Evolutionary conservation across 2,329 filamentous ascomycete genomes (phyloP).

Genomic region (Nemania abortiva): DNA sequence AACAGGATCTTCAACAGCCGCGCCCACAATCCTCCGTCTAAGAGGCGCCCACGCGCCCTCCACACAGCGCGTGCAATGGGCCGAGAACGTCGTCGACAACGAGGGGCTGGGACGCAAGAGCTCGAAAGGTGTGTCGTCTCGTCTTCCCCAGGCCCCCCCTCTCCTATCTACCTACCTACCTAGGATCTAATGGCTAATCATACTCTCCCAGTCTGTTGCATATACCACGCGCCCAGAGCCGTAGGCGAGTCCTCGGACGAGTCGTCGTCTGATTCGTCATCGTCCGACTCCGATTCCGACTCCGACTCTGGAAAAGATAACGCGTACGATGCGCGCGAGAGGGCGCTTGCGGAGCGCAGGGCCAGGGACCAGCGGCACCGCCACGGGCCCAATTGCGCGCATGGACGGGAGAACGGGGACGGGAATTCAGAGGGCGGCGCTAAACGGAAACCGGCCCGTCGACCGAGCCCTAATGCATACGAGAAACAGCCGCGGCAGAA

Average conservation of each 20-base stretch:
- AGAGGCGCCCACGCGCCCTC: conserved; percentile 61
- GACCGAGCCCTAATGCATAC: conserved; percentile 83
- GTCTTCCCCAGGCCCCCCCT: neutral
- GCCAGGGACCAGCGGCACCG: conserved; percentile 46
- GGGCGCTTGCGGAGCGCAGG: conserved; percentile 46
- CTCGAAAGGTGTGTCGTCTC: conserved; percentile 78
- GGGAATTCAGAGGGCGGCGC: conserved; percentile 43
- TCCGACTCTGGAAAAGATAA: conserved; percentile 38
- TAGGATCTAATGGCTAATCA: no score
- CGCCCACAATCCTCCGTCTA: conserved; percentile 62
- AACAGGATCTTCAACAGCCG: conserved; percentile 39
- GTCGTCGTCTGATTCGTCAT: conserved; percentile 61
- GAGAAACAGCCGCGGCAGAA: conserved; percentile 78
- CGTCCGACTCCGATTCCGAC: conserved; percentile 65
- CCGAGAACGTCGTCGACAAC: conserved; percentile 93
- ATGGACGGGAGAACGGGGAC: conserved; percentile 46
- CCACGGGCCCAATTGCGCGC: conserved; percentile 45
- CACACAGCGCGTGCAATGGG: conserved; percentile 84
- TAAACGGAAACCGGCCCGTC: conserved; percentile 51
- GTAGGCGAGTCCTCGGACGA: conserved; percentile 80
- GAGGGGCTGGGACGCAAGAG: conserved; percentile 94
- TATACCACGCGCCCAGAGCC: conserved; percentile 88
- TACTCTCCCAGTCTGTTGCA: conserved; percentile 84
- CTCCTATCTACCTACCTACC: no score
- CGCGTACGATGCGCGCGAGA: conserved; percentile 45